phyloP scores from a whole-genome alignment of 2,329 filamentous ascomycete genomes.

The Penicillium sp. region DNA sequence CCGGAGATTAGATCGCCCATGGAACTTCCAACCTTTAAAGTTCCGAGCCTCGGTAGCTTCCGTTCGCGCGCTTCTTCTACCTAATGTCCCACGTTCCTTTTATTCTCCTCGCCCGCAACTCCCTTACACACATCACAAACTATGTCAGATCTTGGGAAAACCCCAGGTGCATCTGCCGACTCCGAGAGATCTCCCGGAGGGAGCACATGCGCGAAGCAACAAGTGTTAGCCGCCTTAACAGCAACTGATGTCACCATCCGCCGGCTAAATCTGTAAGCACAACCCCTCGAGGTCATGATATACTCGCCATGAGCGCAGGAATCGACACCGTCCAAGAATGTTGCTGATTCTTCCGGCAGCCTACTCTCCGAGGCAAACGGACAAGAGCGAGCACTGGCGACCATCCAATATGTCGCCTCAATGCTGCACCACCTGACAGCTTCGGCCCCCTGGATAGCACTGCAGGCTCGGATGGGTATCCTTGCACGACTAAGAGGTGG shows the following conservation, averaged over 20 bases:
- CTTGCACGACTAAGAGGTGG: slow-evolving; percentile 32
- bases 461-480: slow-evolving; percentile 46
- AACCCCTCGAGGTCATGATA: not conserved
- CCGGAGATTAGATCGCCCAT: slow-evolving; percentile 10
- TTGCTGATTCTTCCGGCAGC: slow-evolving; percentile 36
- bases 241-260: slow-evolving; percentile 30
- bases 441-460: slow-evolving; percentile 45
- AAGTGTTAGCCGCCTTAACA: slow-evolving; percentile 27
- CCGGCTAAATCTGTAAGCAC: slow-evolving; percentile 31
- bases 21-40: slow-evolving; percentile 16
- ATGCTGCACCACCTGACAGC: slow-evolving; percentile 59
- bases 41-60: slow-evolving; percentile 31
- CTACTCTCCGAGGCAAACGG: slow-evolving; percentile 65
- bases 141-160: slow-evolving; percentile 24
- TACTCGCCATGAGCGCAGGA: not conserved
- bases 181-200: slow-evolving; percentile 18
- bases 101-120: not conserved
- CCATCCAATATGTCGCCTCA: slow-evolving; percentile 64
- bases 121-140: not conserved
- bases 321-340: not conserved
- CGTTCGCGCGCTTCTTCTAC: slow-evolving; percentile 10
- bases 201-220: slow-evolving; percentile 22
- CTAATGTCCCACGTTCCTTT: too few relatives aligned
- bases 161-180: slow-evolving; percentile 13
- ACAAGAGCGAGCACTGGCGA: slow-evolving; percentile 66